Conservation (phyloP, 192 early-diverging fungal species). For the Ramicandelaber brevisporus region DNA sequence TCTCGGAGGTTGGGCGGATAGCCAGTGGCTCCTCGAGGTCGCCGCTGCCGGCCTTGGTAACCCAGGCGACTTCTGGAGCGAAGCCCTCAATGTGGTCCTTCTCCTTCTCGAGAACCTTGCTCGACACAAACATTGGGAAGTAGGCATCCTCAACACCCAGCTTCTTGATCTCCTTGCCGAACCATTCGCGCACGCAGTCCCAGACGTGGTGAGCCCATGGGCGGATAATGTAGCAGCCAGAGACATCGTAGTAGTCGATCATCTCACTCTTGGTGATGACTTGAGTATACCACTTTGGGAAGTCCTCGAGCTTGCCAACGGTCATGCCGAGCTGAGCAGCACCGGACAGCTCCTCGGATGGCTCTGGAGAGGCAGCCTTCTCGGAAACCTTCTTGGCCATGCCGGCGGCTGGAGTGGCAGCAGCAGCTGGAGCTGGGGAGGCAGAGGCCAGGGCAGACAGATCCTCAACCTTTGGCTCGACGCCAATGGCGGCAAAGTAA, state of each 20-base stretch:
- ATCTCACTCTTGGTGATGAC: slow-evolving; percentile 79
- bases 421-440: slow-evolving; percentile 8
- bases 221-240: slow-evolving; percentile 96
- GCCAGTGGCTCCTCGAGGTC: slow-evolving; percentile 94
- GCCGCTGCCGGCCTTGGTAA: slow-evolving; percentile 77
- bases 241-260: slow-evolving; percentile 96
- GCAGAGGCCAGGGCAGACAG: slow-evolving; percentile 20
- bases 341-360: slow-evolving; percentile 20
- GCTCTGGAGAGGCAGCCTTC: slow-evolving; percentile 15
- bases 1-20: slow-evolving; percentile 96
- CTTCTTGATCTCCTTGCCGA: slow-evolving; percentile 69
- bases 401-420: slow-evolving; percentile 9
- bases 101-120: slow-evolving; percentile 65
- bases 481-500: slow-evolving; percentile 24
- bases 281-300: slow-evolving; percentile 81
- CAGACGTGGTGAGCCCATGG: slow-evolving; percentile 89
- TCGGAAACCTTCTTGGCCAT: slow-evolving; percentile 18
- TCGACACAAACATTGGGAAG: slow-evolving; percentile 98
- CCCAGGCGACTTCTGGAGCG: slow-evolving; percentile 99
- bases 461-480: slow-evolving; percentile 20
- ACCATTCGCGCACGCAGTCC: slow-evolving; percentile 89
- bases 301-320: slow-evolving; percentile 69
- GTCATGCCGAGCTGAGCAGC: slow-evolving; percentile 63
- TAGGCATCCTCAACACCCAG: slow-evolving; percentile 91
- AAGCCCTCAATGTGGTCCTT: slow-evolving; percentile 99